A percentile compares a stretch with the other conserved stretches of the same genome.
Evolutionary conservation across 306 rosid species (phyloP).

Genomic region (Quercus gilva): DNA sequence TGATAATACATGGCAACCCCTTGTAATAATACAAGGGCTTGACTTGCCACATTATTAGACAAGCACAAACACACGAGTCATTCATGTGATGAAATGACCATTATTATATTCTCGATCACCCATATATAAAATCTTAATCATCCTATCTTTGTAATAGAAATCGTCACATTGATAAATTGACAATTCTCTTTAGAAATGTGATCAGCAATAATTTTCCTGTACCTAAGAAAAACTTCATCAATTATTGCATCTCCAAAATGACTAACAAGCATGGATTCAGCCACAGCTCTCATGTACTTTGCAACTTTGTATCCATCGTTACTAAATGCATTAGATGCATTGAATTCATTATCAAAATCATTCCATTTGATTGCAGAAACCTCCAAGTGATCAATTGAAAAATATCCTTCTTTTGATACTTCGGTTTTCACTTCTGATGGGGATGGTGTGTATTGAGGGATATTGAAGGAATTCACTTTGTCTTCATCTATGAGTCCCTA

Average conservation of each 20-base stretch:
- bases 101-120: too few relatives aligned
- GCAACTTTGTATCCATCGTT: constrained; percentile 32
- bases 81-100: too few relatives aligned
- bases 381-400: constrained; percentile 22
- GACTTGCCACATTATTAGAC: too few relatives aligned
- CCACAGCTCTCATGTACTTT: constrained; percentile 47
- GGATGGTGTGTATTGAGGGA: constrained; percentile 53
- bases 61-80: too few relatives aligned
- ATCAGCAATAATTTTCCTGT: constrained; percentile 24
- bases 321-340: neutral
- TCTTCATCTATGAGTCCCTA: constrained; percentile 53
- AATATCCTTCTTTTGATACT: constrained; percentile 49
- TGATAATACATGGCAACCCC: too few relatives aligned
- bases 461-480: constrained; percentile 47
- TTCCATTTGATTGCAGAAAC: constrained; percentile 38
- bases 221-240: constrained; percentile 34
- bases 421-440: constrained; percentile 42
- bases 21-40: too few relatives aligned
- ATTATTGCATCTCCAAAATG: constrained; percentile 51
- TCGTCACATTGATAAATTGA: constrained; percentile 19
- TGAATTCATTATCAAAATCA: constrained; percentile 10
- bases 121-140: neutral
- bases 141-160: constrained; percentile 10
- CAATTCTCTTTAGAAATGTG: constrained; percentile 40
- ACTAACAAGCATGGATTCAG: constrained; percentile 40